Percentiles rank a stretch among this genome's conserved stretches.
These are phyloP conservation scores for Monilinia polystroma DNA, from an alignment of 2,329 filamentous ascomycete genomes.

Conservation along the genomic window DNA sequence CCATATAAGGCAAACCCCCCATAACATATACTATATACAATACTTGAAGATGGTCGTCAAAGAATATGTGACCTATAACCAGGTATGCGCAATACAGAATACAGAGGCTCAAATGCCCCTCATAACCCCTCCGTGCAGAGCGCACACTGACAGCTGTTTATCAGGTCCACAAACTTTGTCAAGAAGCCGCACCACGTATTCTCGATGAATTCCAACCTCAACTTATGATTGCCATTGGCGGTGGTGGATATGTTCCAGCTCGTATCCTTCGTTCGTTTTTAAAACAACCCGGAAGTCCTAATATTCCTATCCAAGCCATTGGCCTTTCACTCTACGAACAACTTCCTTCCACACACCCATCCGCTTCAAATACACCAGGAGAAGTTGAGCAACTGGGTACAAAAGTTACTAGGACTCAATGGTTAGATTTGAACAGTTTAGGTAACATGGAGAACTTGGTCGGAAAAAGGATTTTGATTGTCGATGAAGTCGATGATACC, in stretches of 20 bases:
- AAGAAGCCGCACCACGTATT: slow-evolving; percentile 77
- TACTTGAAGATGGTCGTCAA: slow-evolving; percentile 68
- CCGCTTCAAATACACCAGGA: slow-evolving; percentile 47
- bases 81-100: slow-evolving; percentile 56
- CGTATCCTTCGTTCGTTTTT: slow-evolving; percentile 97
- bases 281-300: slow-evolving; percentile 79
- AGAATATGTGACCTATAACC: slow-evolving; percentile 87
- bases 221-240: slow-evolving; percentile 97
- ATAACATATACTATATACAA: neutral
- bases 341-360: slow-evolving; percentile 58
- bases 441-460: slow-evolving; percentile 83
- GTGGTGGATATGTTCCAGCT: slow-evolving; percentile 94
- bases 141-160: slow-evolving; percentile 29
- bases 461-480: slow-evolving; percentile 87
- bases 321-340: slow-evolving; percentile 95
- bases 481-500: slow-evolving; percentile 95
- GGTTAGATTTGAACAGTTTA: slow-evolving; percentile 85
- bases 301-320: slow-evolving; percentile 99
- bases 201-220: slow-evolving; percentile 85
- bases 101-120: slow-evolving; percentile 6
- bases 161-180: slow-evolving; percentile 96
- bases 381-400: slow-evolving; percentile 72
- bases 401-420: slow-evolving; percentile 96
- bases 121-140: slow-evolving; percentile 25
- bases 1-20: neutral